Evolutionary conservation across 148 eudicot genomes (phyloP).

Genomic region (Cornus controversa): DNA sequence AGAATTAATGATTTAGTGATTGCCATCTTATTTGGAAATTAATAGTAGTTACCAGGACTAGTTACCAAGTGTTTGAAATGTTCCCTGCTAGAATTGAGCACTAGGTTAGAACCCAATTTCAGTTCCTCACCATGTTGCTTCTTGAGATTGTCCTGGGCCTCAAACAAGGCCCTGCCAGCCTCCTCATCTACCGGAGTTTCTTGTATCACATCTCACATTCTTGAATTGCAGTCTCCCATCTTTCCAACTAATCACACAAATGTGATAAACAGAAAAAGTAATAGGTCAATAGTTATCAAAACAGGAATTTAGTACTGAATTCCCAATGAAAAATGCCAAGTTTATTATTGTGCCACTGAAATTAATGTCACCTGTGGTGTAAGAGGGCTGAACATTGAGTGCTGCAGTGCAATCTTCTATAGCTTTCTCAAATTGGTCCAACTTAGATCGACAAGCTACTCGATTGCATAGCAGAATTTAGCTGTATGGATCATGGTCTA

Average conservation of each 20-base stretch:
- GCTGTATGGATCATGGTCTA: constrained; percentile 55
- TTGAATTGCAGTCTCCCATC: constrained; percentile 42
- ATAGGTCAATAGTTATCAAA: no score
- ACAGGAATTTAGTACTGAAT: no score
- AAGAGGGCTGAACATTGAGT: constrained; percentile 54
- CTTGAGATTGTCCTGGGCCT: constrained; percentile 19
- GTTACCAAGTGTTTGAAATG: constrained; percentile 18
- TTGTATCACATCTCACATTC: constrained; percentile 57
- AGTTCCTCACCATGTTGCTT: constrained; percentile 9
- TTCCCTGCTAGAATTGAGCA: constrained; percentile 9
- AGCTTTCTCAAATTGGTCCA: constrained; percentile 63
- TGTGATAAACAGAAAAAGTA: no score
- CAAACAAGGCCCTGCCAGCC: constrained; percentile 33
- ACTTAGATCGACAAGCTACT: constrained; percentile 63
- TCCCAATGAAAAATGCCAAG: background rate
- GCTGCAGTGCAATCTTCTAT: constrained; percentile 66
- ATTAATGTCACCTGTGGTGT: constrained; percentile 4
- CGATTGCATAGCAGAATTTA: constrained; percentile 62
- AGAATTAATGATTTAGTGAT: no score
- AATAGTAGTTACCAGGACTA: constrained; percentile 11
- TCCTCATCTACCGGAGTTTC: constrained; percentile 35
- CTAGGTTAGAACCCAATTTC: constrained; percentile 10
- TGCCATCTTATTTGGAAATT: no score
- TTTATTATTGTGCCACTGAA: background rate
- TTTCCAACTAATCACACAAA: constrained; percentile 32